These are phyloP conservation scores for Torulaspora delbrueckii DNA, from an alignment of 805 yeast genomes.

Conservation along the genomic window DNA sequence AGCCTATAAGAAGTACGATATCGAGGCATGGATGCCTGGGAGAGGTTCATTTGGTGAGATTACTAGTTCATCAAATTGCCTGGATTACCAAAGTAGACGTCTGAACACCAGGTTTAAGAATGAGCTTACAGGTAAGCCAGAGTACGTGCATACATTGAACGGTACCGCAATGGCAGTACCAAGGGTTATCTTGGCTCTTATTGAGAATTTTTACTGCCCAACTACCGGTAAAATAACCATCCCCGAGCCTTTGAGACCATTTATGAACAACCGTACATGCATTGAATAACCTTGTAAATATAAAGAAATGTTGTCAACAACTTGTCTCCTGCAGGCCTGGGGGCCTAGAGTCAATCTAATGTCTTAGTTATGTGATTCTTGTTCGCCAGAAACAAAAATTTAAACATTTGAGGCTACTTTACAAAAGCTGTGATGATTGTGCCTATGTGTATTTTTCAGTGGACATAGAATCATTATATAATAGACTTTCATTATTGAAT, in stretches of 20 bases:
- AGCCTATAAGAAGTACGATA: constrained; percentile 84
- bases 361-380: too few species aligned
- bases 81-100: constrained; percentile 85
- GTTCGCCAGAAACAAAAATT: too few species aligned
- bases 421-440: too few species aligned
- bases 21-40: constrained; percentile 99
- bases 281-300: constrained; percentile 1
- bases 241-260: constrained; percentile 64
- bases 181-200: constrained; percentile 78
- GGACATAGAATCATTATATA: too few species aligned
- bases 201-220: constrained; percentile 77
- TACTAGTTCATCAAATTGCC: constrained; percentile 85
- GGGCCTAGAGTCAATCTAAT: too few species aligned
- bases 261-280: constrained; percentile 54
- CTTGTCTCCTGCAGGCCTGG: too few species aligned
- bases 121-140: constrained; percentile 29
- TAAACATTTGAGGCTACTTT: too few species aligned
- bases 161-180: constrained; percentile 98
- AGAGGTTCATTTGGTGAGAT: constrained; percentile 90
- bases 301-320: too few species aligned
- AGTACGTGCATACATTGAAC: constrained; percentile 75
- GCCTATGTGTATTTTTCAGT: too few species aligned
- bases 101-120: constrained; percentile 58
- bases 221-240: constrained; percentile 48
- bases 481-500: background rate